Evolutionary conservation across 176 grass and related monocot species (phyloP), one percentile per base, ranked within the genome.

Genomic region (Lolium rigidum): DNA sequence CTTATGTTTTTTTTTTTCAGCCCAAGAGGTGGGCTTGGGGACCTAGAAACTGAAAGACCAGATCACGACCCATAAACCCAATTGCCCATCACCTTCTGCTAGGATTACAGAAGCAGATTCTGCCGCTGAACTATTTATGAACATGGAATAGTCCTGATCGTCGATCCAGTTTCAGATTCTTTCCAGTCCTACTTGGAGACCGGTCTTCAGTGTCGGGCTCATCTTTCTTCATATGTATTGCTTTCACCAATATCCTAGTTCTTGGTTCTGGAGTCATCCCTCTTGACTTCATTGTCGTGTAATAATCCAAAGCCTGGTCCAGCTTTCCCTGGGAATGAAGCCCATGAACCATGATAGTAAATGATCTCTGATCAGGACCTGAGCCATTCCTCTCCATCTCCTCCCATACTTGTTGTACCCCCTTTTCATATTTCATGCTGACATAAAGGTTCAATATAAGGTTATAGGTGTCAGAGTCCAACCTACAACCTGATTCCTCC

Each of bases 221-320:
- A 25, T 84, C 86, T 64, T 90, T 92, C 79, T 92, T 92, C 74
- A 95, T 82, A 84, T 82, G 62, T 49, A 92, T 92, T 76, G 88
- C 83, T 79, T 95, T 95, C 70, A 87, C 81, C 74, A 95, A 81
- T 78, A 92, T 70, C 24, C 52, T 87, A 41, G 93, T 95, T 82
- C 90, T 95, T 76, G 86, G 88, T 86, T 95, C 93, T 51, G 88
- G 88, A 82, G 74, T 95, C 86, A 95, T 82, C 68, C 90, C 93
- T 89, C 91, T 95, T 1, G 77, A 83, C 60, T 90, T 87, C 90
- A 95, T 95, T 81, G 75, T 86, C 11, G 35, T 87, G 48, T 92
- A 95, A 26, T 87, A 95, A 25, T 89, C 86, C 83, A 92, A 78
- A 69, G 90, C 93, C 58, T 95, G 88, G 81, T 90, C 80, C 21